phyloP scores from a whole-genome alignment of 306 rosid species.

The Fagus crenata region DNA sequence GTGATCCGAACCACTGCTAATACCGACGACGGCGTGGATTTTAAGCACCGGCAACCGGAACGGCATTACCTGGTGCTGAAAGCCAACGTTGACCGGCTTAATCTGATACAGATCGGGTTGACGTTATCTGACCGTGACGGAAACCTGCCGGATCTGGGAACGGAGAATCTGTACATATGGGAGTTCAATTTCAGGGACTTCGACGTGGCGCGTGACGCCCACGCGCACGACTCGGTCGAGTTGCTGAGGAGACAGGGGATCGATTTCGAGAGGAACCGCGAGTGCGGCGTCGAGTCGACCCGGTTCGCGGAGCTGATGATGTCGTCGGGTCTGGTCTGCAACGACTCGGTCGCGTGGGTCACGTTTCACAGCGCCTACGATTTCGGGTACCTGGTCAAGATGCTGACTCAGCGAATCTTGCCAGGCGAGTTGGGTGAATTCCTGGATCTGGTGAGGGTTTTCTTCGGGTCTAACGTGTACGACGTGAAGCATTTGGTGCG shows the following conservation, averaged over 20 bases:
- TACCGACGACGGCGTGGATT: constrained; percentile 5
- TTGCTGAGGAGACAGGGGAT: constrained; percentile 62
- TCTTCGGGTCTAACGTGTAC: constrained; percentile 53
- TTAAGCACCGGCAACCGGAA: constrained; percentile 5
- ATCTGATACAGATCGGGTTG: constrained; percentile 68
- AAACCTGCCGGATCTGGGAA: constrained; percentile 55
- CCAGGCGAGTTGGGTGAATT: constrained; percentile 45
- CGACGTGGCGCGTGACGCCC: constrained; percentile 52
- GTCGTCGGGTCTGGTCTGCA: constrained; percentile 72
- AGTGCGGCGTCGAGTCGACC: constrained; percentile 44
- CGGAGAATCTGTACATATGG: constrained; percentile 42
- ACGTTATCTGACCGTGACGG: constrained; percentile 53
- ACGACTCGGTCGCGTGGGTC: constrained; percentile 49
- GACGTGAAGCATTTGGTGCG: constrained; percentile 66
- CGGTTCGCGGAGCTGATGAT: constrained; percentile 60
- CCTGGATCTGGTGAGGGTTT: constrained; percentile 38
- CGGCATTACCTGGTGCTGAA: constrained; percentile 51
- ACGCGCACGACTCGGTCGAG: constrained; percentile 59
- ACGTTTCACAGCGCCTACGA: constrained; percentile 74
- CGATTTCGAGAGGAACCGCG: constrained; percentile 49
- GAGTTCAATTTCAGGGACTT: constrained; percentile 71
- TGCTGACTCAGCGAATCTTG: constrained; percentile 43
- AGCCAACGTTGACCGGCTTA: constrained; percentile 71
- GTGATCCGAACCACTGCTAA: constrained; percentile 40
- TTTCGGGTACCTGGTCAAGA: constrained; percentile 67